Base-by-base conservation (phyloP, 345 rosid genomes). In the Sisymbrium irio region DNA sequence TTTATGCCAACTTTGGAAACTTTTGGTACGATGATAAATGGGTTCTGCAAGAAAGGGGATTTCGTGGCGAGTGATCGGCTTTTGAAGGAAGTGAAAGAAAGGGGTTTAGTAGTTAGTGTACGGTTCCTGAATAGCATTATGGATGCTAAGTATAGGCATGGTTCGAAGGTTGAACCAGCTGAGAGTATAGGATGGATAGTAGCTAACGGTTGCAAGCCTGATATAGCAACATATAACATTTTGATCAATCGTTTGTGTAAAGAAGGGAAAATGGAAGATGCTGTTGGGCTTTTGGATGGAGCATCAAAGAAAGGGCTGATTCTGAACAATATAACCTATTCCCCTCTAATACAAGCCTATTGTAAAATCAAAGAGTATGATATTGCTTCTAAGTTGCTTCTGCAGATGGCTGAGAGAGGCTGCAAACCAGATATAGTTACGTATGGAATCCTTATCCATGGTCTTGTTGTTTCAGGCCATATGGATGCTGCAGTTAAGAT, bases 401-500 rank as follows among this genome's bases (percentile, higher is more conserved):
- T 84, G 73, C 84, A 88, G 82, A 91, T 94, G 96, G 72, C 82
- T 42, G 88, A 86, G 65, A 82, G 82, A 64, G 96, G 97, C 44
- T 72, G 86, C 76, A 78, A 70, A 45, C 93, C 89, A 42, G 98
- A 94, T 78, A 78, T 83, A 73, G 83, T 86, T 55, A 74, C 88
- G n/a, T 90, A 83, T 77, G 97, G 90, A 75, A 82, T 87, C 63
- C 81, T 94, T 79, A 70, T 90, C 39, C 85, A 88, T 83, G 97
- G 96, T 69, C 90, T 87, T 68, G 82, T 86, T 75, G 77, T 72
- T 45, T 75, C 73, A 10, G 96, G 93, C 69, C 82, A 90, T 74
- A 81, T 87, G 64, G 92, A 86, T 79, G 84, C 51, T 61, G 97
- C 97, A 2, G n/a, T 89, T 66, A 72, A 76, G 40, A 66, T 89